Conservation (phyloP, 2,329 filamentous ascomycete species). For the Calonectria honghensis region DNA sequence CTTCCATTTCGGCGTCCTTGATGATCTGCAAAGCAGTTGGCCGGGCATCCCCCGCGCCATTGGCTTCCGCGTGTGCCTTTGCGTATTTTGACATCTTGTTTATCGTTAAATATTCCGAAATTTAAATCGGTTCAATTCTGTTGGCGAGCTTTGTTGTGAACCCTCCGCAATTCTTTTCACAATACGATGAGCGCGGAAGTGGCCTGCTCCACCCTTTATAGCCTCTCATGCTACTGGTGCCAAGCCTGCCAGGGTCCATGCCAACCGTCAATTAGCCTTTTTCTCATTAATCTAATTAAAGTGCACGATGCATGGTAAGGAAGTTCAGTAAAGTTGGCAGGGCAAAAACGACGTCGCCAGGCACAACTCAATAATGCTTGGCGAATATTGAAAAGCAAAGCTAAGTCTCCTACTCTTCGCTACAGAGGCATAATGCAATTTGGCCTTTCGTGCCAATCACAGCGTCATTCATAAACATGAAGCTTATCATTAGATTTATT, state of each 20-base stretch:
- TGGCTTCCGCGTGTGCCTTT: not conserved
- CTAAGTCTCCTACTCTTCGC: not conserved
- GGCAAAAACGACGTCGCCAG: not conserved
- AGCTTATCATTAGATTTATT: not conserved
- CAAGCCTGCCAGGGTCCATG: not conserved
- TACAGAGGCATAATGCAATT: not conserved
- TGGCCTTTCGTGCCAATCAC: not conserved
- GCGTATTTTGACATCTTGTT: slow-evolving; percentile 11
- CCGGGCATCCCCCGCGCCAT: not conserved
- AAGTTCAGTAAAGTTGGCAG: not conserved
- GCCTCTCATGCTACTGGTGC: not conserved
- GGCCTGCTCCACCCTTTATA: not conserved
- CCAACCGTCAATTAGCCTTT: not conserved
- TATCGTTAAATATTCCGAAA: not conserved
- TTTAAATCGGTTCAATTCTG: not conserved
- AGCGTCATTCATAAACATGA: not conserved
- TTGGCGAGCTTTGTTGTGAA: not conserved
- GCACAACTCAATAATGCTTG: not conserved
- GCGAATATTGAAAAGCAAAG: not conserved
- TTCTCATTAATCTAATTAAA: not conserved
- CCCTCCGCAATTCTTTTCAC: not conserved
- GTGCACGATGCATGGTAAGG: not conserved
- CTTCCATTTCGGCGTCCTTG: not conserved
- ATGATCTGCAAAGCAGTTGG: slow-evolving; percentile 3
- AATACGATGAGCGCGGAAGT: not conserved